Percentiles rank a stretch among this genome's conserved stretches.
These are phyloP conservation scores for Rutidosis leptorrhynchoides DNA, from an alignment of 129 eudicot genomes.

Conservation along the genomic window DNA sequence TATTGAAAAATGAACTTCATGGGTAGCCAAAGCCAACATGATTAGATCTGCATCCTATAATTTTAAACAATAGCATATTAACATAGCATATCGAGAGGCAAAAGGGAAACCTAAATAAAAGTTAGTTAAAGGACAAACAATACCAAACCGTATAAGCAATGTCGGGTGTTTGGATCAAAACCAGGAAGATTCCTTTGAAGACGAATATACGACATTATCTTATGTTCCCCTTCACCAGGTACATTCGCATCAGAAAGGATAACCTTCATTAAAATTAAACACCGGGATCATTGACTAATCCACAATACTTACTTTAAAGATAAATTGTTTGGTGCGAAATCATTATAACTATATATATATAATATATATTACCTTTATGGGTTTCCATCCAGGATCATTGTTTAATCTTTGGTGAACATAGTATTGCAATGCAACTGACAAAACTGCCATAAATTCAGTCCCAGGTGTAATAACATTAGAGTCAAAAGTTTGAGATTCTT, in stretches of 20 bases:
- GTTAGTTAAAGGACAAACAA: conserved; percentile 19
- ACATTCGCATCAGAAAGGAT: conserved; percentile 98
- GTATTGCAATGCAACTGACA: conserved; percentile 88
- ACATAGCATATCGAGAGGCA: conserved; percentile 2
- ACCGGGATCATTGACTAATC: neutral
- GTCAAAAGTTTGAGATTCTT: conserved; percentile 84
- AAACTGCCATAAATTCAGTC: conserved; percentile 85
- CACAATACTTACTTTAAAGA: no score
- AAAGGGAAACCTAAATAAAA: neutral
- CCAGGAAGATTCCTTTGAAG: conserved; percentile 99
- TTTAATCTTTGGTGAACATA: conserved; percentile 84
- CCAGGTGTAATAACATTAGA: conserved; percentile 97
- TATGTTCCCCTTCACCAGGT: conserved; percentile 99
- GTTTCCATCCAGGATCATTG: conserved; percentile 96
- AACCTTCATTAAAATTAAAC: conserved; percentile 48
- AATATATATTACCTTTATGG: conserved; percentile 58
- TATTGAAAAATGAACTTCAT: conserved; percentile 87
- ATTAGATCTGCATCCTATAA: conserved; percentile 84
- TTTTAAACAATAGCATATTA: conserved; percentile 8
- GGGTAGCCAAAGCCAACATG: conserved; percentile 88
- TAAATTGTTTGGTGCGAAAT: neutral
- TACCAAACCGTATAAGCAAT: conserved; percentile 98
- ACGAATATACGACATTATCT: conserved; percentile 95
- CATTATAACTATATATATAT: no score
- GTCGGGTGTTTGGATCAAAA: conserved; percentile 92